Percentiles rank a stretch among this genome's conserved stretches.
These are phyloP conservation scores for Podaxis rugospora DNA, from an alignment of 768 basidiomycete genomes.

Conservation along the genomic window DNA sequence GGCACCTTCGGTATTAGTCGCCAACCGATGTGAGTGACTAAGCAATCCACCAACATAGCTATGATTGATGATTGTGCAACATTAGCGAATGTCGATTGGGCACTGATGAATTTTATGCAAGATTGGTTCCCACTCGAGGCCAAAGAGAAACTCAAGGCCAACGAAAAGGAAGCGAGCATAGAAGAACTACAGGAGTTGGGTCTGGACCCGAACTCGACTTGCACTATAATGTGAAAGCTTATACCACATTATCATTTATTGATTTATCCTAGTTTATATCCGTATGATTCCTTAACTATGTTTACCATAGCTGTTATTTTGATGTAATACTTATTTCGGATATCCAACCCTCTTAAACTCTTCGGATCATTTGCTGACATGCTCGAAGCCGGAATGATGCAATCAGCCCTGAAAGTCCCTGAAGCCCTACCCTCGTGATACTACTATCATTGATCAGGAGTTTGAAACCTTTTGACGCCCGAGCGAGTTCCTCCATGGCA, in stretches of 20 bases:
- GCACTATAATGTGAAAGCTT: conserved; percentile 34
- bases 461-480: no score
- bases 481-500: no score
- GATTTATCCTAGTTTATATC: background rate
- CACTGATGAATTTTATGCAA: conserved; percentile 79
- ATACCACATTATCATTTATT: background rate
- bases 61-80: conserved; percentile 1
- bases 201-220: conserved; percentile 40
- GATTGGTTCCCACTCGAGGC: conserved; percentile 91
- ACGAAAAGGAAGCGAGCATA: conserved; percentile 66
- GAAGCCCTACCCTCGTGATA: no score
- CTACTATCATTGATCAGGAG: no score
- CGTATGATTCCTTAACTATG: no score
- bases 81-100: conserved; percentile 76
- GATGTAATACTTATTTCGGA: no score
- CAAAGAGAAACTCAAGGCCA: conserved; percentile 64
- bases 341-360: no score
- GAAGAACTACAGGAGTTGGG: conserved; percentile 71
- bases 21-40: conserved; percentile 61
- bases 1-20: conserved; percentile 67
- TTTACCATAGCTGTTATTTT: no score
- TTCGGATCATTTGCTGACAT: no score
- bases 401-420: no score
- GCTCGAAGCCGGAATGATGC: no score
- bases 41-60: background rate